Evolutionary conservation across 139 green algal genomes (phyloP), one percentile per base, ranked within the genome.

Genomic region (Coelastrella sp.): DNA sequence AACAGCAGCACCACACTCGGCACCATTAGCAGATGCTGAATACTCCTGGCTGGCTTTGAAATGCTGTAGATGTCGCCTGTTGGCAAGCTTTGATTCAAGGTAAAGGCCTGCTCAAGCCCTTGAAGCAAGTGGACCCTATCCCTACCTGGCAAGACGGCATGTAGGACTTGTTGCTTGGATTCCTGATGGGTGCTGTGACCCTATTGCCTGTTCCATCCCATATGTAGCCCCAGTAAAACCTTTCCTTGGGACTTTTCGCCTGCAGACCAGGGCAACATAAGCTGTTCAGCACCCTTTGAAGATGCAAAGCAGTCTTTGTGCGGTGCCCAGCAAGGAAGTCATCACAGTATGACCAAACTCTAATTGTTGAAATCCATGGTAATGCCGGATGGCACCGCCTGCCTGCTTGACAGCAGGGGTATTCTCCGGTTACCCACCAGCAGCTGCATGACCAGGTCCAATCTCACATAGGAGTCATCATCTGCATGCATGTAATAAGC

Each of bases 201-300:
- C 93, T 83, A 82, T 91, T 91, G 68, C 92, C 91, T 4, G 66
- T 92, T 58, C 91, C 91, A 80, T 96, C 92, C 94, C 94, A 96
- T 5, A 96, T 90, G 87, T 96, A 96, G 57, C 94, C 94, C 93
- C 93, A 96, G 90, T 96, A 96, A 68, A 93, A 93, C 15, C 89
- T 94, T 24, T 90, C 7, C 0, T 79, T 65, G 88, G 93, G 80
- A 73, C 68, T 59, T 78, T 90, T 92, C 6, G 6, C 15, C 22
- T 87, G 78, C 92, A 94, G 87, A 8, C 57, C n/a, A 20, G 10
- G 15, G 20, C 1, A 7, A 58, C 74, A 80, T 59, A 10, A 4
- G 63, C 63, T 49, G 35, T 49, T 49, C 35, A 49, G 35, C 35
- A 49, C 14, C 65, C 65, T 73, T 3, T 73, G 65, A 15, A 73